A percentile compares a stretch with the other conserved stretches of the same genome.
Evolutionary conservation across 345 rosid genomes (phyloP).

Genomic region (Nephelium lappaceum): DNA sequence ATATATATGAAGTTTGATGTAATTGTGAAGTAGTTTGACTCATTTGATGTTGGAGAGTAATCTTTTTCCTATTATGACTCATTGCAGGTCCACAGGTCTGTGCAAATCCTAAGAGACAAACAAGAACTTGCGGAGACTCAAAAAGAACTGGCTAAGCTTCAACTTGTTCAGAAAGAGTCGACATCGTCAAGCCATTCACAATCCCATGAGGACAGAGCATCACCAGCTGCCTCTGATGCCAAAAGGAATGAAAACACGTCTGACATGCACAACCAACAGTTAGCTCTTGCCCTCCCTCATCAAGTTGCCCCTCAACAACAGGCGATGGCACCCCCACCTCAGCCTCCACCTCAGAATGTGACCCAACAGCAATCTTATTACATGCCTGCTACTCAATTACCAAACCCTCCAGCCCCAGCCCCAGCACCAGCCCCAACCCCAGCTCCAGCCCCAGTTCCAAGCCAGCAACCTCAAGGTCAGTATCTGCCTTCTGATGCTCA

Average conservation of each 20-base stretch:
- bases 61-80: not conserved
- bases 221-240: slow-evolving; percentile 61
- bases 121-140: slow-evolving; percentile 97
- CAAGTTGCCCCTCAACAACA: slow-evolving; percentile 78
- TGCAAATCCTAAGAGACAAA: slow-evolving; percentile 95
- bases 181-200: slow-evolving; percentile 69
- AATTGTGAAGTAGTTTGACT: not conserved
- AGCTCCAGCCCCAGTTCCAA: slow-evolving; percentile 20
- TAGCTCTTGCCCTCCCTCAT: slow-evolving; percentile 91
- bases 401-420: slow-evolving; percentile 46
- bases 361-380: slow-evolving; percentile 75
- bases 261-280: slow-evolving; percentile 74
- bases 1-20: not conserved
- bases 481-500: slow-evolving; percentile 67
- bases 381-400: slow-evolving; percentile 58
- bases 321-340: slow-evolving; percentile 47
- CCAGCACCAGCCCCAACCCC: slow-evolving; percentile 34
- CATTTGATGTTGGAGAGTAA: slow-evolving; percentile 13
- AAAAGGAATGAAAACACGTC: slow-evolving; percentile 59
- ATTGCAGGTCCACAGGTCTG: slow-evolving; percentile 93
- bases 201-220: slow-evolving; percentile 65
- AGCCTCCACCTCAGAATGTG: slow-evolving; percentile 52
- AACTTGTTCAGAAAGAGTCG: slow-evolving; percentile 84
- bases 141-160: slow-evolving; percentile 91
- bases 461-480: slow-evolving; percentile 56